Base-by-base conservation (phyloP, 1,284 basidiomycete species). In the Sporisorium scitamineum region DNA sequence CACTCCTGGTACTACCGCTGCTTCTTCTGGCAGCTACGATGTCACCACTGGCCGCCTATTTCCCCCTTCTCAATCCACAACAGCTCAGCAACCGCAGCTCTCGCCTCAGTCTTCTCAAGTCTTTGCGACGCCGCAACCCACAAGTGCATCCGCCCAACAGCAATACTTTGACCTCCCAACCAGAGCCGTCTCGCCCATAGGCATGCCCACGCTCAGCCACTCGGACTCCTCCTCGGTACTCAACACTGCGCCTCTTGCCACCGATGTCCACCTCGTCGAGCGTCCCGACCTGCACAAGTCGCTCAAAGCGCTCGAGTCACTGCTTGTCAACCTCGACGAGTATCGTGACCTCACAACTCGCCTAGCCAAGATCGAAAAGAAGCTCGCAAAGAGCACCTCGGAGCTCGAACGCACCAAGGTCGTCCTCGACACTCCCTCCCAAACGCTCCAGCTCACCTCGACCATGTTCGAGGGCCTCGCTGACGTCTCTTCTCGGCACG, bases 271-370 rank as follows among this genome's bases (percentile, higher is more conserved):
- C 18, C 53, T 64, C 20, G 69, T 85, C 29, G 83, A 84, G 27
- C 69, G 83, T 20, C 59, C 65, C 20, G 81, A 83, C 16, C 70
- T 85, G 13, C 83, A 84, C 71, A 84, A 83, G 61, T 68, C 70
- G 2, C 76, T 85, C 45, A 84, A 79, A 55, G 62, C 76, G 13
- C 61, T 85, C 51, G 84, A 84, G 55, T 60, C 65, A 13, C 67
- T 85, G 10, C 73, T 85, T 27, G 80, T 81, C 66, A 70, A 73
- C 18, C 63, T 85, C 29, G 83, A 85, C 69, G 84, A 85, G 55
- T 84, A 84, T 50, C 64, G 84, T 34, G 82, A 83, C 22, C 67
- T 85, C 32, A 54, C 68, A 10, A 63, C 61, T 14, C 71, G 65
- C 26, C 45, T 84, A 16, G 79, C 84, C 37, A 85, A 84, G 47